These are phyloP conservation scores for Psilocybe cyanescens DNA, from an alignment of 768 basidiomycete genomes.

Conservation along the genomic window DNA sequence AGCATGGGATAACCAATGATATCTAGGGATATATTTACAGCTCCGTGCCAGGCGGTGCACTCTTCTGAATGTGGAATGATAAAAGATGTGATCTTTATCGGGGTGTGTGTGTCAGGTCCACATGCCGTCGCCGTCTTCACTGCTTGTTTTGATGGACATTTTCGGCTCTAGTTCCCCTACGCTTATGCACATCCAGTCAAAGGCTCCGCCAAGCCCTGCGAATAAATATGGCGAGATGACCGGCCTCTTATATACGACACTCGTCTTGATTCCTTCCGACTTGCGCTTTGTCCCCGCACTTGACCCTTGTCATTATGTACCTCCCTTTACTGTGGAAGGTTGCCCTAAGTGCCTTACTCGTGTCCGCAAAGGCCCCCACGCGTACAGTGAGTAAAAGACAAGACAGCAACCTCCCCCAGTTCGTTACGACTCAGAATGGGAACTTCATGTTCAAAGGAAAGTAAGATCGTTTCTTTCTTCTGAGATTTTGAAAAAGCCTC, in stretches of 20 bases:
- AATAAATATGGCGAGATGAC: slow-evolving; percentile 14
- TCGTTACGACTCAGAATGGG: slow-evolving; percentile 47
- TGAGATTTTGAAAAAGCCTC: slow-evolving; percentile 5
- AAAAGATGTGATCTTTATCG: slow-evolving; percentile 6
- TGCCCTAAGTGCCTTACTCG: slow-evolving; percentile 34
- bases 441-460: slow-evolving; percentile 60
- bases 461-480: slow-evolving; percentile 28
- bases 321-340: slow-evolving; percentile 30
- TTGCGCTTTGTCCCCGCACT: slow-evolving; percentile 27
- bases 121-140: slow-evolving; percentile 14
- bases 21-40: background rate
- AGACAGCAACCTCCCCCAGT: slow-evolving; percentile 32
- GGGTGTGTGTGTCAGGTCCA: slow-evolving; percentile 11
- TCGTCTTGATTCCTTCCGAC: slow-evolving; percentile 9
- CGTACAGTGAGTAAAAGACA: slow-evolving; percentile 32
- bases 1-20: background rate
- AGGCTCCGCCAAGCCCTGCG: slow-evolving; percentile 18
- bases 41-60: slow-evolving; percentile 14
- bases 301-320: slow-evolving; percentile 36
- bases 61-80: slow-evolving; percentile 10
- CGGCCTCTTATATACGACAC: slow-evolving; percentile 11
- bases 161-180: slow-evolving; percentile 11
- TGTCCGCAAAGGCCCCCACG: slow-evolving; percentile 36
- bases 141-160: slow-evolving; percentile 8
- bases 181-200: background rate